Base-by-base conservation (phyloP, 495 filamentous ascomycete species). In the Penicillium nucicola region DNA sequence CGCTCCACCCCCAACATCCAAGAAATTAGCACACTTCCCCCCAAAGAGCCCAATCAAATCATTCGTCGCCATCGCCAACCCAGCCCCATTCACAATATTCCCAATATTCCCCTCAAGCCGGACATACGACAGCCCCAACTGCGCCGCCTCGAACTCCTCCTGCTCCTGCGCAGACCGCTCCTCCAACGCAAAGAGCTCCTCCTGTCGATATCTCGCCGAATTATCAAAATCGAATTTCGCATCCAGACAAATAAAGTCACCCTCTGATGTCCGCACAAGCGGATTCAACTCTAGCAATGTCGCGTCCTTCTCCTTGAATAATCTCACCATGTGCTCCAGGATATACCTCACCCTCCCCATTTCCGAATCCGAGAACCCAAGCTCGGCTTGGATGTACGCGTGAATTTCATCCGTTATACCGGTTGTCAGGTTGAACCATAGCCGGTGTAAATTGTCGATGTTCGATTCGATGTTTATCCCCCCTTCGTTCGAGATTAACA, bases 31-130 rank as follows among this genome's bases (percentile, higher is more conserved):
- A 52, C 65, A 57, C 18, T 55, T 54, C 6, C 66, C 66, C 5
- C 66, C 66, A 38, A 39, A 53, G 3, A 58, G 36, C 10, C 34
- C 56, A 28, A 69, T 55, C 23, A 64, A n/a, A 49, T 69, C 66
- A 52, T 69, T 69, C 3, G 66, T 69, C 20, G 66, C 66, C 66
- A 69, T 69, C 4, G 66, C 66, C 3, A 69, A 45, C 9, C 66
- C 66, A 13, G 66, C 66, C 3, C 66, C 66, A 53, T 69, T 69
- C 2, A 69, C 66, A 19, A 69, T 54, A 45, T 64, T 66, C 7
- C 66, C 66, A 43, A 69, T 68, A 53, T 68, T 50, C 0, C 66
- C 66, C 15, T 68, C 62, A 4, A 69, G 57, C 2, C 58, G 51
- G 10, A 69, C 56, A 48, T 69, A 69, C 3, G 52, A 55, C 18